Evolutionary conservation across 495 filamentous ascomycete species (phyloP), one percentile per base, ranked within the genome.

Genomic region (Peziza echinospora): DNA sequence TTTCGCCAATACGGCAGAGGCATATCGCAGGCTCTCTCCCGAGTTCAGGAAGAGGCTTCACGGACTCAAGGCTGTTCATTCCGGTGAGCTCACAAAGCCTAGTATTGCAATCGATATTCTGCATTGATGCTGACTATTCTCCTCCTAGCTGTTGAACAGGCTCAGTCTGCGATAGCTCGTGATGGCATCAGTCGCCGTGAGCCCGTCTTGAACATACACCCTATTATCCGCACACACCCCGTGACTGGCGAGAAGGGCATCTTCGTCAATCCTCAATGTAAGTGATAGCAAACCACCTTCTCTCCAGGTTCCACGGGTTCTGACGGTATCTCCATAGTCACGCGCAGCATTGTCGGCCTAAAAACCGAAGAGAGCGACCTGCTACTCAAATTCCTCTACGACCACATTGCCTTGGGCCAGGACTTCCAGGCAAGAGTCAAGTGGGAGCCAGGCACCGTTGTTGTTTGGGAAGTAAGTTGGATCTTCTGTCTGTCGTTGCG

Each of bases 391-490:
- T 93, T 92, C 65, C 66, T 94, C 9, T 89, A 82, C 65, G 76
- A 87, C 60, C 85, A 93, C 57, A 76, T 91, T 30, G 73, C 78
- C 4, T 75, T 69, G 21, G 80, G 85, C 13, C 75, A 78, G 53
- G 84, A 93, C 64, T 86, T 89, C 68, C 86, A 94, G 54, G 77
- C 74, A 7, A 69, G 86, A n/a, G 75, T 94, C 43, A 76, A 78
- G 52, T 93, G 84, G 84, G 72, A 79, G 51, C 71, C 75, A 9
- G 71, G 73, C 28, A 89, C 82, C 2, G 84, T 93, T 21, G 81
- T 93, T 7, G 78, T 93, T 9, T 92, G 84, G 76, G 85, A 93
- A n/a, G n/a, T n/a, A n/a, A n/a, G n/a, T n/a, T n/a, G 65, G 67
- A 68, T 60, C 62, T 66, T 60, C 24, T 5, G 16, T 24, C 11